A percentile compares a stretch with the other conserved stretches of the same genome.
Conservation (phyloP, 495 filamentous ascomycete species). For the Daldinia grandis region DNA sequence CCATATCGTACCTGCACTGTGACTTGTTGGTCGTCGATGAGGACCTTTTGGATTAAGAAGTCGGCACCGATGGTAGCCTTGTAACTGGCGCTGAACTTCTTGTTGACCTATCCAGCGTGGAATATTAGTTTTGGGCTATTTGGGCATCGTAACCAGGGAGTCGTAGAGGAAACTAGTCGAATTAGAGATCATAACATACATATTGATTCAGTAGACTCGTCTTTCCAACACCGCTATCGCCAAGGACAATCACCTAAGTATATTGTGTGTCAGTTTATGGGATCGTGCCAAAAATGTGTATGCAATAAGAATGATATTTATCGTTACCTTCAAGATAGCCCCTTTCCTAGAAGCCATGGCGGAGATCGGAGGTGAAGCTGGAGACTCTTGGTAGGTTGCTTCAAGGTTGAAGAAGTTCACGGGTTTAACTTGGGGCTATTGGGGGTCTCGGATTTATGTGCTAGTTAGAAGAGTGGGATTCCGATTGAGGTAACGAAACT, state of each 20-base stretch:
- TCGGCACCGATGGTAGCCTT: constrained; percentile 99
- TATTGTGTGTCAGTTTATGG: constrained; percentile 17
- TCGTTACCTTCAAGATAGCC: constrained; percentile 88
- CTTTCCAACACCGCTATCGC: constrained; percentile 98
- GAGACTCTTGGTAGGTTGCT: constrained; percentile 9
- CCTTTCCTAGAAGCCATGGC: constrained; percentile 95
- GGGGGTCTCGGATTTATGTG: constrained; percentile 3
- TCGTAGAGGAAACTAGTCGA: constrained; percentile 6
- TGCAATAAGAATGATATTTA: not conserved
- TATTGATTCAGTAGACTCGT: constrained; percentile 99
- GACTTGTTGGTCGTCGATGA: constrained; percentile 95
- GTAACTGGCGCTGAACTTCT: constrained; percentile 99
- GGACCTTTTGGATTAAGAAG: constrained; percentile 97
- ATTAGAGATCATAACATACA: constrained; percentile 64
- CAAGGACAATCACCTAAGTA: constrained; percentile 93
- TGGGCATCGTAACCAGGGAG: not conserved
- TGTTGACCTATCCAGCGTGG: constrained; percentile 80
- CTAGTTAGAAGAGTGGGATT: not conserved
- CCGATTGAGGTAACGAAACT: not conserved
- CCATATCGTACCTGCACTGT: constrained; percentile 88
- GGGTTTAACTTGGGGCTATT: not conserved
- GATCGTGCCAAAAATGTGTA: not conserved
- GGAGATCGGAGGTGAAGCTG: constrained; percentile 33
- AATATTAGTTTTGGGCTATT: constrained; percentile 20
- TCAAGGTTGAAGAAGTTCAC: not conserved